A percentile compares a stretch with the other conserved stretches of the same genome.
These are phyloP conservation scores for Physocladia obscura DNA, from an alignment of 192 early-diverging fungal genomes.

Conservation along the genomic window DNA sequence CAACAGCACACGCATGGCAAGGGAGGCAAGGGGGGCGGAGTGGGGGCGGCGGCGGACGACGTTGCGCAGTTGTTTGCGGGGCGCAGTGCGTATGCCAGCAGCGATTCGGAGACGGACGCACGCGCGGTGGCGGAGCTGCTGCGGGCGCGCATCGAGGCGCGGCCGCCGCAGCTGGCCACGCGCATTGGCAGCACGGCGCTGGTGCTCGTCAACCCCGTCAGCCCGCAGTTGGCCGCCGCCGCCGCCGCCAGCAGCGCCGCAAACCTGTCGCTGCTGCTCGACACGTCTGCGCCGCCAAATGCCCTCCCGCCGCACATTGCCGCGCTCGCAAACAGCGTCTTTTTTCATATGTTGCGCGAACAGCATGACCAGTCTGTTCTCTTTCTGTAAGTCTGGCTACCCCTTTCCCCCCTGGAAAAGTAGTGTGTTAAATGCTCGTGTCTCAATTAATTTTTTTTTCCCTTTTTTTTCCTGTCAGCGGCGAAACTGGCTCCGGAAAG, in stretches of 20 bases:
- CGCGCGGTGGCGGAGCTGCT: too few species aligned
- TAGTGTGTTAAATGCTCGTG: neutral
- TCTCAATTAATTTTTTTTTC: neutral
- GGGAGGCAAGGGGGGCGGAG: too few species aligned
- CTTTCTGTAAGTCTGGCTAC: constrained; percentile 70
- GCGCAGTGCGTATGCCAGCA: neutral
- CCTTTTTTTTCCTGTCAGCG: constrained; percentile 52
- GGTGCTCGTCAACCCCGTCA: constrained; percentile 71
- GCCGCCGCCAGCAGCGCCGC: neutral
- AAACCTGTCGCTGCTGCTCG: neutral
- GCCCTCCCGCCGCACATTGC: constrained; percentile 71
- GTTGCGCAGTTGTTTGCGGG: neutral
- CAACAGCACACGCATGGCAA: too few species aligned
- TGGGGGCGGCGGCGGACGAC: neutral
- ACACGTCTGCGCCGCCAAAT: neutral
- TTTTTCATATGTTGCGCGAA: constrained; percentile 86
- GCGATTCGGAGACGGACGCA: neutral
- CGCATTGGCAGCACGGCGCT: constrained; percentile 67
- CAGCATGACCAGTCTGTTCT: constrained; percentile 91
- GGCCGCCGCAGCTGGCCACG: constrained; percentile 33
- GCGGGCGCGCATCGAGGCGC: neutral
- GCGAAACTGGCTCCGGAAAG: constrained; percentile 86
- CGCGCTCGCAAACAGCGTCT: constrained; percentile 75
- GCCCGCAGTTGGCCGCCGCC: neutral
- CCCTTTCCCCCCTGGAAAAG: neutral